Evolutionary conservation across 306 rosid species (phyloP).

Genomic region (Crotalaria pallida): DNA sequence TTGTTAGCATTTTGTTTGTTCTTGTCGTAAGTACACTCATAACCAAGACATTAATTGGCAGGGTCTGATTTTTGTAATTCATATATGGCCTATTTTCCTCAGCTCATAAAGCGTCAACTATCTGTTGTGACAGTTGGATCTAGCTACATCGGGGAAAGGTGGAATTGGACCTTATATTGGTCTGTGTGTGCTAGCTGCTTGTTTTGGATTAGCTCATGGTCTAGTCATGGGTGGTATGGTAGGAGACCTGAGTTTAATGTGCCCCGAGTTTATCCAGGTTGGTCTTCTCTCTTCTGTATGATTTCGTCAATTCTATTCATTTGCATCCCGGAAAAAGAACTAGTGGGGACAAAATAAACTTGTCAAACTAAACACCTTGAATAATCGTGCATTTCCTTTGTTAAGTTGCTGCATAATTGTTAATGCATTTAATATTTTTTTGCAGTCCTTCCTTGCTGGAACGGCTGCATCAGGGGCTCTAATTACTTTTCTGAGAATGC

Average conservation of each 20-base stretch:
- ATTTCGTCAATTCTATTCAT: background rate
- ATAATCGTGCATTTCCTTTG: too few species aligned
- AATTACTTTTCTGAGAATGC: conserved; percentile 50
- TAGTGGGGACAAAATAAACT: too few species aligned
- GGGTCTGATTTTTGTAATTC: background rate
- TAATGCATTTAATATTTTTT: background rate
- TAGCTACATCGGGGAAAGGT: conserved; percentile 69
- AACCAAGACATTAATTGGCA: background rate
- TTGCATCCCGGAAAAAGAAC: too few species aligned
- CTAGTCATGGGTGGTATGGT: conserved; percentile 80
- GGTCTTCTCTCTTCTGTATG: background rate
- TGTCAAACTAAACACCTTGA: too few species aligned
- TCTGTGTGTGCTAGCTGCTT: conserved; percentile 55
- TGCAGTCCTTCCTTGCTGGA: conserved; percentile 84
- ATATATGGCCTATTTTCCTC: background rate
- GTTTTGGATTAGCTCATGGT: conserved; percentile 83
- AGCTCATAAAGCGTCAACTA: background rate
- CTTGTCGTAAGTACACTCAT: conserved; percentile 54
- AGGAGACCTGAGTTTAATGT: conserved; percentile 72
- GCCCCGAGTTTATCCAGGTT: conserved; percentile 87
- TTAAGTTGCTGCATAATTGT: too few species aligned
- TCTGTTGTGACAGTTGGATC: conserved; percentile 55
- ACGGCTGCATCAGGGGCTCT: conserved; percentile 78
- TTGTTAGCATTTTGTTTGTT: conserved; percentile 44
- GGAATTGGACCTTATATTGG: conserved; percentile 68